phyloP scores from a whole-genome alignment of 164 flowering plant species.

The Nymphaea colorata region DNA sequence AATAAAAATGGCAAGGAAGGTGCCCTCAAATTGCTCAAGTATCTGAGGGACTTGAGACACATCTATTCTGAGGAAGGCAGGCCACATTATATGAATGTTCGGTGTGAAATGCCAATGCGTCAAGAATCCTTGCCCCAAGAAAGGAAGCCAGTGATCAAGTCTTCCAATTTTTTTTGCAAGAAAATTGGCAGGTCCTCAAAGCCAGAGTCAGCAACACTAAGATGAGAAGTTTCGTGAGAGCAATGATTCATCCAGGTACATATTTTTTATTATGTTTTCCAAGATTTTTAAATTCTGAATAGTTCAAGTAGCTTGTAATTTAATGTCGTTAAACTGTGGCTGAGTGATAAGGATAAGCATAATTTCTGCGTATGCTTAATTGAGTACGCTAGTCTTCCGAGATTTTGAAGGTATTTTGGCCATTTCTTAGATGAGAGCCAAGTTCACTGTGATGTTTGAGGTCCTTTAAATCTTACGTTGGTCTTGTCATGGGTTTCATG shows the following conservation, averaged over 20 bases:
- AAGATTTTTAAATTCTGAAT: no score
- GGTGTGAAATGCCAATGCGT: not conserved
- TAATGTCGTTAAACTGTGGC: no score
- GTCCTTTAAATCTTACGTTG: no score
- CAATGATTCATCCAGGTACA: not conserved
- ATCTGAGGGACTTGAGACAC: conserved; percentile 26
- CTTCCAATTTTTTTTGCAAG: not conserved
- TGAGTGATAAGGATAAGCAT: not conserved
- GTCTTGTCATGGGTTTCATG: no score
- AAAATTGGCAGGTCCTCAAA: not conserved
- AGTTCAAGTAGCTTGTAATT: not conserved
- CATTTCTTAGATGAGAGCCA: no score
- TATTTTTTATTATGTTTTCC: not conserved
- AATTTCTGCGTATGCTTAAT: no score
- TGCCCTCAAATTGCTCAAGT: conserved; percentile 52
- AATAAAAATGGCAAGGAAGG: conserved; percentile 32
- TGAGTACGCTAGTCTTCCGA: no score
- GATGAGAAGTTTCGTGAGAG: not conserved
- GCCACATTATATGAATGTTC: conserved; percentile 2
- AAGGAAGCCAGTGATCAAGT: not conserved
- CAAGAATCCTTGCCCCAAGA: not conserved
- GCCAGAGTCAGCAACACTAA: not conserved
- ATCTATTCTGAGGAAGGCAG: conserved; percentile 15
- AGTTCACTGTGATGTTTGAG: no score
- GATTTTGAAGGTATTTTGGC: no score